These are phyloP conservation scores for Geotrichum aggregatum DNA, from an alignment of 1,139 yeast genomes.

Conservation along the genomic window DNA sequence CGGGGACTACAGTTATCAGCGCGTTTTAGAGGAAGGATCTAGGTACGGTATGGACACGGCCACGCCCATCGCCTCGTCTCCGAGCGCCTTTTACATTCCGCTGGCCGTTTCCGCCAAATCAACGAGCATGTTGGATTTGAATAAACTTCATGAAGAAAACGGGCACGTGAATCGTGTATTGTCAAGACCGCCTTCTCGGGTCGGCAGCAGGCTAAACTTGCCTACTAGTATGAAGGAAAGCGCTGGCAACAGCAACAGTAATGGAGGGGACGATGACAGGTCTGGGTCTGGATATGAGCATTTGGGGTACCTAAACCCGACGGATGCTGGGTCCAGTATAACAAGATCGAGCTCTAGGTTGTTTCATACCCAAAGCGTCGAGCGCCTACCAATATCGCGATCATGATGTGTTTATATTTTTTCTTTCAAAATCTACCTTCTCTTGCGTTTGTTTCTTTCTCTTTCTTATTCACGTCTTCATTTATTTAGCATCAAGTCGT, in stretches of 20 bases:
- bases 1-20: slow-evolving; percentile 13
- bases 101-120: slow-evolving; percentile 26
- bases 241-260: not conserved
- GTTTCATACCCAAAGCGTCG: slow-evolving; percentile 15
- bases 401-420: not conserved
- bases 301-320: not conserved
- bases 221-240: no score
- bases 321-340: slow-evolving; percentile 6
- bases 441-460: not conserved
- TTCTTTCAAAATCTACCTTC: not conserved
- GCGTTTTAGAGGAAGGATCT: slow-evolving; percentile 19
- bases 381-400: slow-evolving; percentile 6
- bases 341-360: slow-evolving; percentile 8
- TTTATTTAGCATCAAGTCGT: no score
- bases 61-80: slow-evolving; percentile 22
- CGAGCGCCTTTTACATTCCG: slow-evolving; percentile 19
- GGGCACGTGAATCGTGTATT: slow-evolving; percentile 3
- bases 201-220: slow-evolving; percentile 25
- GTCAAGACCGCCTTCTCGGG: slow-evolving; percentile 25
- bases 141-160: slow-evolving; percentile 16
- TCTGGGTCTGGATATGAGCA: not conserved
- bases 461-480: no score
- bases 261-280: slow-evolving; percentile 3
- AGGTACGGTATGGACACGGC: no score
- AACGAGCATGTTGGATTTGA: slow-evolving; percentile 33